Conservation (phyloP, 1,139 yeast genomes). For the Geotrichum australiense region DNA sequence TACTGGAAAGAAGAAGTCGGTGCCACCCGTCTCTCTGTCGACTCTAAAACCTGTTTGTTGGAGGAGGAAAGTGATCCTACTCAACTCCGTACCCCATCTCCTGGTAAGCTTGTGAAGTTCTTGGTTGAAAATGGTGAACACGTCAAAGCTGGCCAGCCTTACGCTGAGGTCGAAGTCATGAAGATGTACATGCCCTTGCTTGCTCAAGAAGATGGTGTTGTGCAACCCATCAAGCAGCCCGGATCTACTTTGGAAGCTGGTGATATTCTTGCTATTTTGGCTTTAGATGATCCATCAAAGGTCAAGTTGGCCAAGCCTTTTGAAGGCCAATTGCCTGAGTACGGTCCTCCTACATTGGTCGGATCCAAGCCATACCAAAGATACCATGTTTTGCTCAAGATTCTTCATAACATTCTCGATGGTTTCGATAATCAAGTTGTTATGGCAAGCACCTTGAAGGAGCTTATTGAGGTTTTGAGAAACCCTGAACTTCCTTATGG, state of each 20-base stretch:
- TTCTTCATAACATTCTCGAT: slow-evolving; percentile 67
- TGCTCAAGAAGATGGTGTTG: slow-evolving; percentile 84
- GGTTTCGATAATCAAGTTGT: slow-evolving; percentile 96
- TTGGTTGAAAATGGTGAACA: slow-evolving; percentile 95
- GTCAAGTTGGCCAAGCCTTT: slow-evolving; percentile 95
- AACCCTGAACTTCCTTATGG: slow-evolving; percentile 83
- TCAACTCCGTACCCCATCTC: slow-evolving; percentile 96
- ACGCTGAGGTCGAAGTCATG: slow-evolving; percentile 98
- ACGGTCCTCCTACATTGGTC: slow-evolving; percentile 72
- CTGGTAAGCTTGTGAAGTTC: slow-evolving; percentile 93
- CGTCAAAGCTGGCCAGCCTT: slow-evolving; percentile 83
- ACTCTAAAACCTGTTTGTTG: slow-evolving; percentile 85
- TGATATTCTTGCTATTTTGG: slow-evolving; percentile 88
- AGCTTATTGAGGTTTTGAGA: slow-evolving; percentile 63
- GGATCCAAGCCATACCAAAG: slow-evolving; percentile 83
- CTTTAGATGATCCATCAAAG: slow-evolving; percentile 93
- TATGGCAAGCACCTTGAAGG: slow-evolving; percentile 73
- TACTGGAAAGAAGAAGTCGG: slow-evolving; percentile 98
- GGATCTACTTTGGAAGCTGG: slow-evolving; percentile 96
- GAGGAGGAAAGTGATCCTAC: slow-evolving; percentile 98
- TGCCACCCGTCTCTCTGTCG: slow-evolving; percentile 93
- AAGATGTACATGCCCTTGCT: slow-evolving; percentile 64
- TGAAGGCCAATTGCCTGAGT: slow-evolving; percentile 87
- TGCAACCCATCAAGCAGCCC: slow-evolving; percentile 94
- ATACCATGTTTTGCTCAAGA: slow-evolving; percentile 51